A percentile compares a stretch with the other conserved stretches of the same genome.
Evolutionary conservation across 2,329 filamentous ascomycete species (phyloP).

Genomic region (Hypoxylon sp.): DNA sequence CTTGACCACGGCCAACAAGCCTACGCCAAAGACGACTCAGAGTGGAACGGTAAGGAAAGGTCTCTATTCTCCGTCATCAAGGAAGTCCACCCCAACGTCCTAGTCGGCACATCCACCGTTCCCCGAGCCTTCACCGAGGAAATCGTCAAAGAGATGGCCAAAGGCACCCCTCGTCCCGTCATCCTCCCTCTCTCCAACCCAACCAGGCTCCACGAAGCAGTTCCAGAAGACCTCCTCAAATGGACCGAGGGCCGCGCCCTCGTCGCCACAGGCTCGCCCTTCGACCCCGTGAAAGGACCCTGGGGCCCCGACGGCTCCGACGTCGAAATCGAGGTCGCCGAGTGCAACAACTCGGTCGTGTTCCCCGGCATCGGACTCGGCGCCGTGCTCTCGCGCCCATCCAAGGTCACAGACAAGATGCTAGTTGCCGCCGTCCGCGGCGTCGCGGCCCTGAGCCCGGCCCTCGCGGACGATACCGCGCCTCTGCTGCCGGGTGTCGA

Average conservation of each 20-base stretch:
- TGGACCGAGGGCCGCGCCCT: constrained; percentile 86
- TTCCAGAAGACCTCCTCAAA: constrained; percentile 79
- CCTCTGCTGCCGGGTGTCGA: constrained; percentile 83
- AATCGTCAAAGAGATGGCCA: constrained; percentile 81
- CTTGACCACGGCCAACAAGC: constrained; percentile 76
- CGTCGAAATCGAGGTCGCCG: constrained; percentile 70
- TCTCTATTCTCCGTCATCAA: constrained; percentile 77
- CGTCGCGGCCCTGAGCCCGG: constrained; percentile 79
- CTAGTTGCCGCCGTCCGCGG: constrained; percentile 84
- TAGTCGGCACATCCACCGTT: constrained; percentile 87
- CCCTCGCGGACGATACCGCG: constrained; percentile 72
- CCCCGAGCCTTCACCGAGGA: constrained; percentile 83
- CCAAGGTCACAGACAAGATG: constrained; percentile 80
- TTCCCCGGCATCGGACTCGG: constrained; percentile 91
- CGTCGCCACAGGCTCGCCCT: constrained; percentile 87
- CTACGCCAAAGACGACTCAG: constrained; percentile 75
- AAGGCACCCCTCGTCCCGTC: constrained; percentile 79
- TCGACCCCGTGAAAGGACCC: constrained; percentile 77
- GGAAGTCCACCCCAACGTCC: constrained; percentile 81
- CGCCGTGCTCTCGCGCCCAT: constrained; percentile 77
- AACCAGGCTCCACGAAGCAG: constrained; percentile 85
- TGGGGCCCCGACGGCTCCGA: constrained; percentile 66
- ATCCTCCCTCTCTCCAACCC: constrained; percentile 89
- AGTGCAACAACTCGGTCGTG: constrained; percentile 90
- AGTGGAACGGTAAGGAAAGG: constrained; percentile 73